Percentiles rank a stretch among this genome's conserved stretches.
phyloP scores from a whole-genome alignment of 2,329 filamentous ascomycete genomes.

The Trichoderma afroharzianum region DNA sequence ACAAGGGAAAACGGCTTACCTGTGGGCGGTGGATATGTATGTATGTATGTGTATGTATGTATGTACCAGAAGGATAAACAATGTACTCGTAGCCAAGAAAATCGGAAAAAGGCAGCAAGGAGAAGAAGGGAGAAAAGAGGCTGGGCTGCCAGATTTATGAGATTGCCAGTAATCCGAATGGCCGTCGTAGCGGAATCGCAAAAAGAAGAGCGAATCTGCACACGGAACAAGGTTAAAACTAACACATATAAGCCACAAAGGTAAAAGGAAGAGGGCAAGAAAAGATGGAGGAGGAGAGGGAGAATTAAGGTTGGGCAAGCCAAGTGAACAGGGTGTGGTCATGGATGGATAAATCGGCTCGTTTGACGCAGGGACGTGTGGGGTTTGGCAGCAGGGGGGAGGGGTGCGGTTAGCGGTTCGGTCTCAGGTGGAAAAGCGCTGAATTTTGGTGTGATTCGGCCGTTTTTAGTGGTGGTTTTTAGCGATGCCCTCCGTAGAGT shows the following conservation, averaged over 20 bases:
- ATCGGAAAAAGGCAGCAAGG: not conserved
- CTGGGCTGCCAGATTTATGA: not conserved
- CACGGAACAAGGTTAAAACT: slow-evolving; percentile 18
- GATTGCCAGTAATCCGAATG: not conserved
- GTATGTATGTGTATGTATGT: no score
- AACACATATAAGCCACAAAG: slow-evolving; percentile 11
- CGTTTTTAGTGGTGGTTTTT: slow-evolving; percentile 1
- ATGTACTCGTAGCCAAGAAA: not conserved
- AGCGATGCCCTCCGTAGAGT: not conserved
- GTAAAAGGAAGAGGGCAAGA: slow-evolving; percentile 7
- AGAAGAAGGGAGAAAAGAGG: not conserved
- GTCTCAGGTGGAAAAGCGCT: slow-evolving; percentile 6
- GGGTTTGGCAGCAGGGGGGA: slow-evolving; percentile 9
- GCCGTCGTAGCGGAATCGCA: not conserved
- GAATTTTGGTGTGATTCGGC: not conserved
- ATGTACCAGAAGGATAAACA: not conserved
- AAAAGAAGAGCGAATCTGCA: not conserved
- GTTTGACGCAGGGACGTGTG: slow-evolving; percentile 19
- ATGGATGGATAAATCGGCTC: slow-evolving; percentile 21
- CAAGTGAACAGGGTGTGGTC: slow-evolving; percentile 17
- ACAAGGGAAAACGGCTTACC: slow-evolving; percentile 24
- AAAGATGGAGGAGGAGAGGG: slow-evolving; percentile 15
- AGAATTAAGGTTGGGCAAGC: slow-evolving; percentile 20
- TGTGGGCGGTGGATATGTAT: slow-evolving; percentile 7
- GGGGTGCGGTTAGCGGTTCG: not conserved